A percentile compares a stretch with the other conserved stretches of the same genome.
Evolutionary conservation across 2,329 filamentous ascomycete species (phyloP).

Genomic region (Tolypocladium guangdongense): DNA sequence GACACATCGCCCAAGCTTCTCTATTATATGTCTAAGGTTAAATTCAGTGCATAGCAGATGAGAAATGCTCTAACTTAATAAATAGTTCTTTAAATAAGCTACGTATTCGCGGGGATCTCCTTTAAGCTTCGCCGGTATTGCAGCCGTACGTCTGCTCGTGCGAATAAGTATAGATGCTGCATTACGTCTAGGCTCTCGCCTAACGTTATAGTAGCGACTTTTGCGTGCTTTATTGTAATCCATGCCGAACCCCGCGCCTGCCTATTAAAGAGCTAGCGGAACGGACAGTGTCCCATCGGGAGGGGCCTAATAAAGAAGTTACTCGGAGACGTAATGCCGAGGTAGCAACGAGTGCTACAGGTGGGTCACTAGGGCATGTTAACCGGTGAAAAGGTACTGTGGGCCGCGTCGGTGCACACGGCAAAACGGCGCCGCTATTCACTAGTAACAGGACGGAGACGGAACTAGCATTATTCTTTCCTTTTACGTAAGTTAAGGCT

Average conservation of each 20-base stretch:
- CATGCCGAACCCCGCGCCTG: not conserved
- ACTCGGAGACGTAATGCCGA: not conserved
- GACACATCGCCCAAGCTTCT: not conserved
- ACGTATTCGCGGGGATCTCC: not conserved
- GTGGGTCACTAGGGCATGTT: not conserved
- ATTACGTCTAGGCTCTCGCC: too few species aligned
- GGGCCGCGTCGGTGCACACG: not conserved
- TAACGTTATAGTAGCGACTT: not conserved
- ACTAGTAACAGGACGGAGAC: too few species aligned
- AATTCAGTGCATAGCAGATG: too few species aligned
- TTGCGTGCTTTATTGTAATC: not conserved
- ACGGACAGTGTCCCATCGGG: not conserved
- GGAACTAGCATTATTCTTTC: too few species aligned
- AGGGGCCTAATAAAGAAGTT: not conserved
- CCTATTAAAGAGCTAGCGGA: not conserved
- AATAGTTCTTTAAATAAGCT: not conserved
- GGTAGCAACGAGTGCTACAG: not conserved
- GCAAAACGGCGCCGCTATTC: not conserved
- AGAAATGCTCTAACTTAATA: not conserved
- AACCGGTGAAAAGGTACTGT: not conserved
- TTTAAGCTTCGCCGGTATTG: too few species aligned
- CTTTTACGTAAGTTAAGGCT: not conserved
- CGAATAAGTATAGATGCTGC: not conserved
- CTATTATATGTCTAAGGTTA: not conserved
- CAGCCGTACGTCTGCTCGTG: not conserved